phyloP scores from a whole-genome alignment of 345 rosid genomes.

The Salix koriyanagi region DNA sequence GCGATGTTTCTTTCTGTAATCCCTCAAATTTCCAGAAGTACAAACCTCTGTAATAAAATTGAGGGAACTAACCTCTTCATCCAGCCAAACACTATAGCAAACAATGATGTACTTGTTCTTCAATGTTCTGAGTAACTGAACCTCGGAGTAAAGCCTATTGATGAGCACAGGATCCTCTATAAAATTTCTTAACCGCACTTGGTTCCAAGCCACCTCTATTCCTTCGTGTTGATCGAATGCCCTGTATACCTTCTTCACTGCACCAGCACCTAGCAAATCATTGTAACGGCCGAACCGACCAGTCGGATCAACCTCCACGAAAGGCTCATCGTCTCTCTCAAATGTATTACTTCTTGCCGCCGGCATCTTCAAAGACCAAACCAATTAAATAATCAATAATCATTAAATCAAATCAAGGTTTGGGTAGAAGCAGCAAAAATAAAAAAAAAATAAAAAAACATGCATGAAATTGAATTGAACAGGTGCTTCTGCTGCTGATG shows the following conservation, averaged over 20 bases:
- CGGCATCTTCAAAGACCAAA: constrained; percentile 40
- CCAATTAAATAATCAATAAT: background rate
- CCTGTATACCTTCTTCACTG: constrained; percentile 65
- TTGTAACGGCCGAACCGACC: constrained; percentile 58
- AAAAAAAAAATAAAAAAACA: background rate
- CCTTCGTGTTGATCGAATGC: constrained; percentile 80
- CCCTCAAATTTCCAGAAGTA: constrained; percentile 61
- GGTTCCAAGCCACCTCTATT: constrained; percentile 76
- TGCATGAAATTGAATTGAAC: background rate
- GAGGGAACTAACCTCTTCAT: constrained; percentile 37
- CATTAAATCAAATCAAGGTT: no score
- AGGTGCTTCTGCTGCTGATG: no score
- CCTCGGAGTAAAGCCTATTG: constrained; percentile 58
- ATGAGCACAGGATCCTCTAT: constrained; percentile 46
- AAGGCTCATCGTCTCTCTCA: constrained; percentile 45
- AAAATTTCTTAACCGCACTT: constrained; percentile 49
- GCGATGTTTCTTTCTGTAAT: constrained; percentile 60
- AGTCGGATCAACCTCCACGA: constrained; percentile 57
- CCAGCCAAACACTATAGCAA: constrained; percentile 58
- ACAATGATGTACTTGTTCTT: constrained; percentile 55
- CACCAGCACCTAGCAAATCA: constrained; percentile 59
- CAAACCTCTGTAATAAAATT: constrained; percentile 75
- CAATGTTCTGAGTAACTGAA: constrained; percentile 51
- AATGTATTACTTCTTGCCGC: constrained; percentile 35
- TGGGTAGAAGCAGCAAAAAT: no score